Evolutionary conservation across 2,329 filamentous ascomycete species (phyloP).

Genomic region (Cordyceps cateniannulata): DNA sequence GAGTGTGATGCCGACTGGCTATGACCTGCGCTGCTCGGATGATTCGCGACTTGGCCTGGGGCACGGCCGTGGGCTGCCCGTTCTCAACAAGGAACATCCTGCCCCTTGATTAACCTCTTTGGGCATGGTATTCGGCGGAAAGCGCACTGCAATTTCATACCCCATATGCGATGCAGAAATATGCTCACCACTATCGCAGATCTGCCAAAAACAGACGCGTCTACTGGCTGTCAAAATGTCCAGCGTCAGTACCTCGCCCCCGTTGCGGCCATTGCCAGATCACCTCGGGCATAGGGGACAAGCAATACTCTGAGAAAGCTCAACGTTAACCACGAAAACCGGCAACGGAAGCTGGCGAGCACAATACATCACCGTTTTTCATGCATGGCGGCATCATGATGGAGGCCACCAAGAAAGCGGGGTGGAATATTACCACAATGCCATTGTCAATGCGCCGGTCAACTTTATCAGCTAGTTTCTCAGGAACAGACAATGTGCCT

Average conservation of each 20-base stretch:
- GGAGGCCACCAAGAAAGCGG: background rate
- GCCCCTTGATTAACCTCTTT: conserved; percentile 2
- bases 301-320: too few relatives aligned
- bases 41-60: background rate
- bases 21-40: conserved; percentile 3
- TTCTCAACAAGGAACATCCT: background rate
- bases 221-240: background rate
- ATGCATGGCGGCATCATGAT: background rate
- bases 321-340: background rate
- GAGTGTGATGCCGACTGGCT: background rate
- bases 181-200: background rate
- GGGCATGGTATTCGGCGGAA: background rate
- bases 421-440: background rate
- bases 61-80: background rate
- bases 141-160: background rate
- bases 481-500: background rate
- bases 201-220: background rate
- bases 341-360: too few relatives aligned
- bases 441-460: conserved; percentile 3
- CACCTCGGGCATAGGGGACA: background rate
- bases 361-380: background rate
- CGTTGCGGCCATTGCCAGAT: too few relatives aligned
- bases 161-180: background rate
- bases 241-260: background rate
- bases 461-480: background rate